Evolutionary conservation across 345 rosid genomes (phyloP).

Genomic region (Eucalyptus urophylla): DNA sequence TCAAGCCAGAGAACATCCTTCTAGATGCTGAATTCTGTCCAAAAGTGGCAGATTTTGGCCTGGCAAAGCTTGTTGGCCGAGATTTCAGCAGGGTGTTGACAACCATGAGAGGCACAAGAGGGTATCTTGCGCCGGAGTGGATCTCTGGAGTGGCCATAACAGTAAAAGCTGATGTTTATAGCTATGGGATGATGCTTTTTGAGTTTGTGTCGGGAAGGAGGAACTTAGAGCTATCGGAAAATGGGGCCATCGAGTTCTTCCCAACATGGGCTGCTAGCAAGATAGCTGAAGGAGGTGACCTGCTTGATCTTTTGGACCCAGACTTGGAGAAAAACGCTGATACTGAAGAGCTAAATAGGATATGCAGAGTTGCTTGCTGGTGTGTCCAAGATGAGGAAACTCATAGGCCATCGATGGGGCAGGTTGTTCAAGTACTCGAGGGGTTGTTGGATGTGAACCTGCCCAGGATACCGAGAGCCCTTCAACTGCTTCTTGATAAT

Average conservation of each 20-base stretch:
- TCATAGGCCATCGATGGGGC: slow-evolving; percentile 76
- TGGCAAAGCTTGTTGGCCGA: slow-evolving; percentile 72
- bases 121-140: slow-evolving; percentile 91
- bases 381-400: slow-evolving; percentile 74
- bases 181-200: slow-evolving; percentile 85
- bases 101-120: slow-evolving; percentile 82
- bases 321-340: slow-evolving; percentile 23
- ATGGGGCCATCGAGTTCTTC: slow-evolving; percentile 38
- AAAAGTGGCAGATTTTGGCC: slow-evolving; percentile 75
- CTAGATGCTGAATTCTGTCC: slow-evolving; percentile 53
- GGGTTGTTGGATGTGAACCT: slow-evolving; percentile 44
- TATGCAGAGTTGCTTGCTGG: slow-evolving; percentile 75
- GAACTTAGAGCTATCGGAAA: slow-evolving; percentile 43
- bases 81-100: slow-evolving; percentile 81
- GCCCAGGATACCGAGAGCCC: slow-evolving; percentile 51
- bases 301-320: slow-evolving; percentile 42
- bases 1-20: slow-evolving; percentile 81
- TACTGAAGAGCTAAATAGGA: slow-evolving; percentile 43
- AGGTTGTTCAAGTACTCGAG: slow-evolving; percentile 77
- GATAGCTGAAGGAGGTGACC: slow-evolving; percentile 27
- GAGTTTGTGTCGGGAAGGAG: slow-evolving; percentile 68
- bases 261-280: slow-evolving; percentile 47
- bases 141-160: slow-evolving; percentile 72
- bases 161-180: slow-evolving; percentile 77
- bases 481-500: slow-evolving; percentile 23